Base-by-base conservation (phyloP, 257 asterid genomes). In the Salvia splendens region DNA sequence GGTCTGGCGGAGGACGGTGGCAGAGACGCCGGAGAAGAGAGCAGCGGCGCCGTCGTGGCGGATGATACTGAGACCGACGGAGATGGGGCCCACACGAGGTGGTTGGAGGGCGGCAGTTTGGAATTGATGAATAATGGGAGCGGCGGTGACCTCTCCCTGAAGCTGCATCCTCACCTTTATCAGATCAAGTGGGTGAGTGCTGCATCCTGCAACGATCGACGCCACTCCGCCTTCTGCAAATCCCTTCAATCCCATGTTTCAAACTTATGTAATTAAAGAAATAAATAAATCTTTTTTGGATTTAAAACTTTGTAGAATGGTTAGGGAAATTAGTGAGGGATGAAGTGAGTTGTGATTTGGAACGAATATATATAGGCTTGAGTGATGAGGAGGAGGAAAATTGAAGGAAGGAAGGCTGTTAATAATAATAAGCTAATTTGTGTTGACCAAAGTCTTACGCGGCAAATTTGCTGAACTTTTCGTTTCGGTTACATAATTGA, bases 121-220 rank as follows among this genome's bases (percentile, higher is more conserved):
- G 20, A 1, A 17, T 17, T 17, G 20, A 17, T 17, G 20, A 17
- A 17, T 17, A n/a, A n/a, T 15, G 56, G 65, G 41, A n/a, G 69
- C 24, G 30, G 82, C 38, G 30, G 42, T 11, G 41, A 65, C 28
- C 59, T 84, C 87, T 2, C 90, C 88, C 36, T 86, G 89, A 14
- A 86, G 87, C 71, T 86, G 93, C 87, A 86, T 84, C 1, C 89
- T 80, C 32, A 86, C 89, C 43, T 86, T 86, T 28, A 84, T 80
- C 5, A 84, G 59, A 36, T 86, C 90, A 3, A 86, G 60, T 0
- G 89, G 93, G 69, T 86, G 93, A 1, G 93, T 84, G 33, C 71
- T 56, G 74, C 94, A 86, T 2, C 94, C 94, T 14, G 94, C 93
- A 4, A 86, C 85, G 53, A 84, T 78, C 5, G 88, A 84, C 48